These are phyloP conservation scores for Eucommia ulmoides DNA, from an alignment of 257 asterid genomes.

Conservation along the genomic window DNA sequence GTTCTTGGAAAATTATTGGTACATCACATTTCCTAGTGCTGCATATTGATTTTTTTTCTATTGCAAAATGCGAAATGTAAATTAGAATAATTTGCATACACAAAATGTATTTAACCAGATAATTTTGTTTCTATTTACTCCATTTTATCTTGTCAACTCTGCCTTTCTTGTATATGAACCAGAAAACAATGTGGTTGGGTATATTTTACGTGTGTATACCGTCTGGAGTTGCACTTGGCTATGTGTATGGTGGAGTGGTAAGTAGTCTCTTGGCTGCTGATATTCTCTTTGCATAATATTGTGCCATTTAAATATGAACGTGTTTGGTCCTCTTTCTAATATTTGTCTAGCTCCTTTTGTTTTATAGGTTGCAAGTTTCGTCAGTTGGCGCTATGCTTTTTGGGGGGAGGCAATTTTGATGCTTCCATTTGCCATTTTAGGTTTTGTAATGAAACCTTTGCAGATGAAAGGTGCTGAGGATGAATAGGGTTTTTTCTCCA, in stretches of 20 bases:
- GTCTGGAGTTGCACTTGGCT: slow-evolving; percentile 81
- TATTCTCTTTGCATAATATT: background rate
- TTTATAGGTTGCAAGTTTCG: slow-evolving; percentile 43
- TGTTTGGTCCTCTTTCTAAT: no score
- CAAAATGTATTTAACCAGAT: no score
- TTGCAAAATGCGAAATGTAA: no score
- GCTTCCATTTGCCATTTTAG: slow-evolving; percentile 84
- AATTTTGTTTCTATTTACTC: no score
- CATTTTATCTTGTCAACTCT: no score
- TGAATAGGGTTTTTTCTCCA: slow-evolving; percentile 6
- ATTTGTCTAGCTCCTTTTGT: no score
- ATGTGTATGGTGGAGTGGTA: slow-evolving; percentile 95
- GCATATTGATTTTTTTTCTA: no score
- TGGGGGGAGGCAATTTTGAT: slow-evolving; percentile 74
- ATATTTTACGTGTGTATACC: slow-evolving; percentile 98
- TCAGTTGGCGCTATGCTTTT: slow-evolving; percentile 87
- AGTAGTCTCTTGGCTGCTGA: slow-evolving; percentile 12
- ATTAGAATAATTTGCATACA: no score
- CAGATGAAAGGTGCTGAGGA: slow-evolving; percentile 69
- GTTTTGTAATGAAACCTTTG: slow-evolving; percentile 84
- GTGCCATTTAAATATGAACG: no score
- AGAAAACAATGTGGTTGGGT: slow-evolving; percentile 95
- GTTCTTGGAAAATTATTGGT: no score
- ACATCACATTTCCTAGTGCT: no score
- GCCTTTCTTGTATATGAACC: slow-evolving; percentile 15